Conservation (phyloP, 2,329 filamentous ascomycete species). For the Pyrenochaeta sp. region DNA sequence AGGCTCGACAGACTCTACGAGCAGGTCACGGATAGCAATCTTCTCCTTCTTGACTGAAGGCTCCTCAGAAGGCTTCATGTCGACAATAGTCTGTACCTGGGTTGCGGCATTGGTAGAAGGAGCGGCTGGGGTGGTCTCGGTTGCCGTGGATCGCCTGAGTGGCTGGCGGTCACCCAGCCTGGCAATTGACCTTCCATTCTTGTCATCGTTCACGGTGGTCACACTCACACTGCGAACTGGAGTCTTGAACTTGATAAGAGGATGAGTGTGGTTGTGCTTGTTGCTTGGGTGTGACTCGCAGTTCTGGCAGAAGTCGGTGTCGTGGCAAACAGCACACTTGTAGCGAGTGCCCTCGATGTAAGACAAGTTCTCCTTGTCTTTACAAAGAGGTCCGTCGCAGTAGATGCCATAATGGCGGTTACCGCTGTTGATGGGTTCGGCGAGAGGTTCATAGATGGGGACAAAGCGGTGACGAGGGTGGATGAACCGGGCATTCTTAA, state of each 20-base stretch:
- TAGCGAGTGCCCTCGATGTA: constrained; percentile 87
- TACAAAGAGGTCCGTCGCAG: constrained; percentile 93
- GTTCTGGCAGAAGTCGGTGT: constrained; percentile 92
- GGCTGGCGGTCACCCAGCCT: constrained; percentile 73
- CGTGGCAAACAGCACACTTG: constrained; percentile 96
- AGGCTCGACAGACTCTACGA: constrained; percentile 41
- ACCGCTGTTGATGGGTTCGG: constrained; percentile 54
- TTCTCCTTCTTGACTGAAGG: constrained; percentile 53
- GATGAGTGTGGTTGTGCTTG: constrained; percentile 92
- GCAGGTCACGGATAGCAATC: constrained; percentile 51
- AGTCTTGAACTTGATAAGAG: constrained; percentile 95
- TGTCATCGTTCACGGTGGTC: constrained; percentile 81
- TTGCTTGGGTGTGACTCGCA: constrained; percentile 90
- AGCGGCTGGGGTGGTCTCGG: constrained; percentile 58
- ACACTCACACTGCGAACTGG: constrained; percentile 88
- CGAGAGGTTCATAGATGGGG: constrained; percentile 79
- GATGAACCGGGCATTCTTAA: constrained; percentile 69
- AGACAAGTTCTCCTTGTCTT: constrained; percentile 60
- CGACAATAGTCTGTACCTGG: constrained; percentile 70
- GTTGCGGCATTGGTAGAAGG: constrained; percentile 62
- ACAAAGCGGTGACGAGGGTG: constrained; percentile 91
- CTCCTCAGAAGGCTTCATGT: constrained; percentile 67
- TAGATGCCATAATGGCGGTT: constrained; percentile 82
- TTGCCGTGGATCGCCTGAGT: constrained; percentile 57
- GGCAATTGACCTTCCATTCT: constrained; percentile 70